A percentile compares a stretch with the other conserved stretches of the same genome.
Conservation (phyloP, 2,329 filamentous ascomycete species). For the Lasiodiplodia sp. region DNA sequence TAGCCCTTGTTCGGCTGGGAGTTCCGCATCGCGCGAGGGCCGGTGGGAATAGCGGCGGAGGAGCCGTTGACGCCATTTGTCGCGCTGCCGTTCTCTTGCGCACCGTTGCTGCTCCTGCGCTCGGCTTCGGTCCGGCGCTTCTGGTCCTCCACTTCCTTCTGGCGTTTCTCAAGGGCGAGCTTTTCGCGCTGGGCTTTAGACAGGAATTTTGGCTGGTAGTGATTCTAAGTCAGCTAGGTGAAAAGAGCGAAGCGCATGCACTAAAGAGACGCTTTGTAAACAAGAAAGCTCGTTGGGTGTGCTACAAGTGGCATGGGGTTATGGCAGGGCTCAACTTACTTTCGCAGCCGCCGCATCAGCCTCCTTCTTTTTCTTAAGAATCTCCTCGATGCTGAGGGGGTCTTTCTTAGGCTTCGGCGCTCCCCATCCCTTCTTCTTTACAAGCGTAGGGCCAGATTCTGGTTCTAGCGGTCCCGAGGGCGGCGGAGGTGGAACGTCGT, state of each 20-base stretch:
- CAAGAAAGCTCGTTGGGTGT: constrained; percentile 17
- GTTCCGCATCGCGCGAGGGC: constrained; percentile 60
- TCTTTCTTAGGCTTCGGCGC: constrained; percentile 44
- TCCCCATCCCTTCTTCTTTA: constrained; percentile 64
- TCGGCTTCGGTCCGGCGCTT: constrained; percentile 59
- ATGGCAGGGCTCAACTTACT: constrained; percentile 47
- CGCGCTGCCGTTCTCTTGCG: constrained; percentile 28
- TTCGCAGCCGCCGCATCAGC: constrained; percentile 84
- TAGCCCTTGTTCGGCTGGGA: constrained; percentile 52
- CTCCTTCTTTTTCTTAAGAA: constrained; percentile 84
- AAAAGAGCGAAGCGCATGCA: constrained; percentile 33
- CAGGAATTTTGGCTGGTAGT: constrained; percentile 75
- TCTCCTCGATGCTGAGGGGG: constrained; percentile 84
- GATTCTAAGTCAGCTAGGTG: constrained; percentile 34
- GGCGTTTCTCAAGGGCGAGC: constrained; percentile 78
- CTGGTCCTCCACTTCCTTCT: constrained; percentile 73
- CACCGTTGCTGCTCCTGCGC: constrained; percentile 19
- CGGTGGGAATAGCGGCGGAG: constrained; percentile 56
- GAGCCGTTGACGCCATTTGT: constrained; percentile 31
- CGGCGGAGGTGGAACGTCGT: constrained; percentile 33
- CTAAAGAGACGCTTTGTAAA: constrained; percentile 38
- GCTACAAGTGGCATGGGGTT: background rate
- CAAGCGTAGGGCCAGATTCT: constrained; percentile 47
- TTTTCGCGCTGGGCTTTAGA: constrained; percentile 83
- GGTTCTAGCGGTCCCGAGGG: constrained; percentile 35